Base-by-base conservation (phyloP, 805 yeast species). In the Maudiozyma pseudohumilis region DNA sequence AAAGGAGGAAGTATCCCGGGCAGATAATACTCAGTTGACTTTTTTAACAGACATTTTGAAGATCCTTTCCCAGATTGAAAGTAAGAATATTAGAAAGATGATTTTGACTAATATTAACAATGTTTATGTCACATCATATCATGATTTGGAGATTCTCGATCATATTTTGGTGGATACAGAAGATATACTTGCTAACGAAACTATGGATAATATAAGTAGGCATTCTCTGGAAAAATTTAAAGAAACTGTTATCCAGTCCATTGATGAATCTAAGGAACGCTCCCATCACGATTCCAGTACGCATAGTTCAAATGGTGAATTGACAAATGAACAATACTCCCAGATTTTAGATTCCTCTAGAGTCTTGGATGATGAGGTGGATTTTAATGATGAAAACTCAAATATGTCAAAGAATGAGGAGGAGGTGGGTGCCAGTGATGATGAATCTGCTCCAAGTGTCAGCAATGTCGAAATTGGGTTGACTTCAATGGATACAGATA, bases 11-110 rank as follows among this genome's bases (percentile, higher is more conserved):
- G 69, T 62, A 2, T 57, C 66, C 3, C 52, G 51, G 4, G 49
- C 49, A n/a, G 71, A 74, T 29, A 55, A 68, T 9, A 60, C 74
- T 5, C 92, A 82, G 44, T 54, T 77, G 3, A 68, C 66, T 46
- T 73, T 80, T 43, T 73, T 74, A 0, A 54, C 68, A 21, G 77
- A 75, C 19, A 58, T 82, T 9, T 50, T 83, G 33, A 68, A 66
- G 21, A 65, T 72, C 0, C 60, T 80, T 17, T 69, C 61, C 5
- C 60, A 56, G 21, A 50, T 64, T 24, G 77, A 69, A 3, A 64
- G 74, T 5, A 69, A 72, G 25, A 77, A 73, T 44, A 63, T 56
- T 26, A 73, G 73, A 42, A 79, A 72, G 42, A 65, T 75, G 25
- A 62, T 82, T 2, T 52, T 80, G 8, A 59, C 60, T 11, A 68